phyloP scores from a whole-genome alignment of 306 rosid species.

The Acacia crassicarpa region DNA sequence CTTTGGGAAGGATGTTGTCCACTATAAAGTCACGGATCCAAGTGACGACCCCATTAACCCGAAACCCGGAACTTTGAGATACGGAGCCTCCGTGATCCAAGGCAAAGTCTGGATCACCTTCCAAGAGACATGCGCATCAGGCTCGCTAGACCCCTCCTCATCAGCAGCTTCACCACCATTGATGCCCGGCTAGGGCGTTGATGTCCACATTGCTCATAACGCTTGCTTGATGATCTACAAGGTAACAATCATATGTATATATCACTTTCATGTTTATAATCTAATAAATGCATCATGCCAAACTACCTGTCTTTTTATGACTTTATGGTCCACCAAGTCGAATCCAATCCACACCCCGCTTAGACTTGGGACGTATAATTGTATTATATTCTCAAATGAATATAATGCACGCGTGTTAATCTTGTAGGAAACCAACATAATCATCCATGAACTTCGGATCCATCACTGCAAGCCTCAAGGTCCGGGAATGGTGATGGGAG shows the following conservation, averaged over 20 bases:
- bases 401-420: background rate
- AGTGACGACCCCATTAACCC: conserved; percentile 30
- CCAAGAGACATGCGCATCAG: conserved; percentile 33
- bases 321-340: too few relatives aligned
- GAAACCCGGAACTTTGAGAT: conserved; percentile 31
- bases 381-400: background rate
- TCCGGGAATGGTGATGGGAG: conserved; percentile 38
- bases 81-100: conserved; percentile 31
- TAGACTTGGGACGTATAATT: too few relatives aligned
- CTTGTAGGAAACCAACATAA: conserved; percentile 29
- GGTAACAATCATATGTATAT: conserved; percentile 14
- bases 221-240: conserved; percentile 36
- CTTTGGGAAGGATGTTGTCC: conserved; percentile 20
- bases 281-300: too few relatives aligned
- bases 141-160: conserved; percentile 25
- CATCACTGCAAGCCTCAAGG: conserved; percentile 34
- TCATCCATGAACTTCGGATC: conserved; percentile 28
- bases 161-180: conserved; percentile 36
- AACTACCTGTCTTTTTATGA: too few relatives aligned
- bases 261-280: background rate
- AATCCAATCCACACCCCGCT: too few relatives aligned
- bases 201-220: conserved; percentile 27
- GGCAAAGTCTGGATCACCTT: conserved; percentile 37
- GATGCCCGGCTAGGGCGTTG: conserved; percentile 31
- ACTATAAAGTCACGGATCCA: conserved; percentile 27